Percentiles rank a stretch among this genome's conserved stretches.
Conservation (phyloP, 345 rosid species). For the Trapa incisa region DNA sequence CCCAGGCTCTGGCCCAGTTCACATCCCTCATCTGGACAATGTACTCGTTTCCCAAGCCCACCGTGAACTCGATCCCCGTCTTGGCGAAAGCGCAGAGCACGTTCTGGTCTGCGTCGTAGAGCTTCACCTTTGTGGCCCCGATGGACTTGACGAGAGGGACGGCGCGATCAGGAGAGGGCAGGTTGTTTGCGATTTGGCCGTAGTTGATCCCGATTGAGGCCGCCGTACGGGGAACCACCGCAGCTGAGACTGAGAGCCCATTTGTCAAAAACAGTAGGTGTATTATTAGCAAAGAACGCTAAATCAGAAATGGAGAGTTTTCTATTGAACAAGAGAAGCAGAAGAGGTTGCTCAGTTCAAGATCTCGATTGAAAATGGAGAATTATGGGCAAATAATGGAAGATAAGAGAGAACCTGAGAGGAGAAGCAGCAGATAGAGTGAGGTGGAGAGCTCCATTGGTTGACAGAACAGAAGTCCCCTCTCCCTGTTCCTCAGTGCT, state of each 20-base stretch:
- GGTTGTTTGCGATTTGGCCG: constrained; percentile 37
- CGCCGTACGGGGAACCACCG: background rate
- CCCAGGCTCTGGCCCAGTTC: constrained; percentile 24
- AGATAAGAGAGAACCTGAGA: background rate
- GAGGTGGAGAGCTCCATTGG: constrained; percentile 5
- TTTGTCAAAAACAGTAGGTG: background rate
- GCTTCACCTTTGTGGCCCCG: constrained; percentile 32
- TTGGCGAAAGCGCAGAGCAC: constrained; percentile 34
- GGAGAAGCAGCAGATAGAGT: constrained; percentile 5
- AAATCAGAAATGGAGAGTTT: background rate
- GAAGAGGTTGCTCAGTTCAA: background rate
- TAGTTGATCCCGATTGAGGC: constrained; percentile 34
- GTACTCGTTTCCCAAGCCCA: constrained; percentile 37
- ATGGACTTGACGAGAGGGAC: constrained; percentile 32
- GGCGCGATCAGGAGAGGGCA: constrained; percentile 29
- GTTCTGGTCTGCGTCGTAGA: constrained; percentile 35
- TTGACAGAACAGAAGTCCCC: background rate
- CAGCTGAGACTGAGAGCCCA: background rate
- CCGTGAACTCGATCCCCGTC: constrained; percentile 32
- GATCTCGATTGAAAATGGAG: background rate
- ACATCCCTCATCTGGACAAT: constrained; percentile 26
- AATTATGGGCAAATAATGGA: no score
- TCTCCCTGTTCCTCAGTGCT: background rate
- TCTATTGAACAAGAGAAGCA: background rate
- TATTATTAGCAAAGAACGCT: background rate